Conservation (phyloP, 2,329 filamentous ascomycete species). For the Macroventuria anomochaeta region DNA sequence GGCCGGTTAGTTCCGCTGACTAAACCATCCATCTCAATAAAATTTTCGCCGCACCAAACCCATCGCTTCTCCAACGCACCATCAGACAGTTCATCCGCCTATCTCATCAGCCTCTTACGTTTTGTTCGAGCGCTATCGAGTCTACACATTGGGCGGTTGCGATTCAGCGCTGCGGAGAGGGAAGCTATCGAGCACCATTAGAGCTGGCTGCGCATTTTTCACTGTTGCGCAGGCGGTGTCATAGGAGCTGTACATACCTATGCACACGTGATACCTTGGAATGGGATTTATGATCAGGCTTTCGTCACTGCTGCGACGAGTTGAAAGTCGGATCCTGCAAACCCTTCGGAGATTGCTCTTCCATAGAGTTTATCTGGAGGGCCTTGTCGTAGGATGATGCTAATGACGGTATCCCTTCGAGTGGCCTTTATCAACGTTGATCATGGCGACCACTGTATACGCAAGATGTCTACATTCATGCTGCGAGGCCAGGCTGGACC, state of each 20-base stretch:
- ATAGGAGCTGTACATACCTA: slow-evolving; percentile 76
- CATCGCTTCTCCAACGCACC: slow-evolving; percentile 41
- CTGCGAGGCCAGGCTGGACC: too few species aligned
- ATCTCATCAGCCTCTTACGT: slow-evolving; percentile 49
- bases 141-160: slow-evolving; percentile 53
- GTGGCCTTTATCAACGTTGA: too few species aligned
- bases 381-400: too few species aligned
- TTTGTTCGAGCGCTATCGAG: slow-evolving; percentile 46
- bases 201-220: slow-evolving; percentile 72
- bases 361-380: too few species aligned
- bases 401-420: too few species aligned
- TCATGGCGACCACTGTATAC: not conserved
- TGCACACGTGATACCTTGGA: not conserved
- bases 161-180: slow-evolving; percentile 67
- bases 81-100: slow-evolving; percentile 50
- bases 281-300: too few species aligned
- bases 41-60: slow-evolving; percentile 23
- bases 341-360: too few species aligned
- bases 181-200: slow-evolving; percentile 67
- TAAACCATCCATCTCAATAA: slow-evolving; percentile 19
- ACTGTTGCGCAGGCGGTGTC: slow-evolving; percentile 80
- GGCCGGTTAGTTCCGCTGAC: slow-evolving; percentile 12
- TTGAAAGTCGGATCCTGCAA: too few species aligned
- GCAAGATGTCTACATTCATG: too few species aligned
- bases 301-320: too few species aligned